Percentiles rank a stretch among this genome's conserved stretches.
phyloP scores from a whole-genome alignment of 2,329 filamentous ascomycete genomes.

The Penicillium sp. region DNA sequence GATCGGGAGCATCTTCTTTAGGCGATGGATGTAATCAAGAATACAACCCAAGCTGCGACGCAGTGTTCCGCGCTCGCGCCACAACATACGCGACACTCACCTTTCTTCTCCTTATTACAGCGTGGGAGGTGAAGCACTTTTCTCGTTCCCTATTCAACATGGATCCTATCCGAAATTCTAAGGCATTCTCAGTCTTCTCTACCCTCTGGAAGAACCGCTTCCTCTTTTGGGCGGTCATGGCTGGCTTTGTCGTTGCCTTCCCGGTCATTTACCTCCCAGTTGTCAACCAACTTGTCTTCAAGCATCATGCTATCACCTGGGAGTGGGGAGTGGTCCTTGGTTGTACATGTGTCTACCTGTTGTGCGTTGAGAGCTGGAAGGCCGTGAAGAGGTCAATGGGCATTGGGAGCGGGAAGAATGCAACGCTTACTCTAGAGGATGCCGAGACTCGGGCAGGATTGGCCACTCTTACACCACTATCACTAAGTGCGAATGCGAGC shows the following conservation, averaged over 20 bases:
- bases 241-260: slow-evolving; percentile 57
- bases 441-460: slow-evolving; percentile 35
- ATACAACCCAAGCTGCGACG: slow-evolving; percentile 50
- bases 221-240: slow-evolving; percentile 63
- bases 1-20: slow-evolving; percentile 48
- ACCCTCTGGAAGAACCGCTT: slow-evolving; percentile 72
- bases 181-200: slow-evolving; percentile 62
- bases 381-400: slow-evolving; percentile 56
- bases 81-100: slow-evolving; percentile 73
- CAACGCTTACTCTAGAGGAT: slow-evolving; percentile 32
- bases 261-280: slow-evolving; percentile 66
- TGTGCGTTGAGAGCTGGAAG: slow-evolving; percentile 65
- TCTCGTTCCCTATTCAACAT: slow-evolving; percentile 72
- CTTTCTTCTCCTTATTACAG: slow-evolving; percentile 71
- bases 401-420: slow-evolving; percentile 37
- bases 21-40: slow-evolving; percentile 56
- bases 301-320: slow-evolving; percentile 64
- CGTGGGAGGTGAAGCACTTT: slow-evolving; percentile 76
- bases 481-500: slow-evolving; percentile 31
- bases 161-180: slow-evolving; percentile 54
- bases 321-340: slow-evolving; percentile 69
- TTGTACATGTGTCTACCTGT: slow-evolving; percentile 59
- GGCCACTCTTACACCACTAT: slow-evolving; percentile 20
- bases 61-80: slow-evolving; percentile 67
- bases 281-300: slow-evolving; percentile 63